phyloP scores from a whole-genome alignment of 148 eudicot genomes.

The Rhododendron simsii region DNA sequence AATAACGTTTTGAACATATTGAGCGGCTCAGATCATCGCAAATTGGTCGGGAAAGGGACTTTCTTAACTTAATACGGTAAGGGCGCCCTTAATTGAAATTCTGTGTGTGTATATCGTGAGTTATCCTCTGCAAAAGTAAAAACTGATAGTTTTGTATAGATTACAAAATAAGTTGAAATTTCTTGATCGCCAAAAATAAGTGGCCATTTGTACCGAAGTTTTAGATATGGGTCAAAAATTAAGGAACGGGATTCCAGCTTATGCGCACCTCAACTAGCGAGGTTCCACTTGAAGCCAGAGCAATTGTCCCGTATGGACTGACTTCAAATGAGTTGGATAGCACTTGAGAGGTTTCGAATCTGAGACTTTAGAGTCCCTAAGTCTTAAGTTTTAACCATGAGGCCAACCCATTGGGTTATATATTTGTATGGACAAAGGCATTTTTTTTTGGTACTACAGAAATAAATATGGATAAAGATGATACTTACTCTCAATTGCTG shows the following conservation, averaged over 20 bases:
- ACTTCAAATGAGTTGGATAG: no score
- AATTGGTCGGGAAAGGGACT: no score
- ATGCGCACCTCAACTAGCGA: background rate
- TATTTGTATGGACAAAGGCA: background rate
- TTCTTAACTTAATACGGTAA: no score
- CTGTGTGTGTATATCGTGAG: background rate
- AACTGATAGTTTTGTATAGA: background rate
- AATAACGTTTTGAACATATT: no score
- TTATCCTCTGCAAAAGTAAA: background rate
- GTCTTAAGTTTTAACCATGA: background rate
- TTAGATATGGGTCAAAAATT: background rate
- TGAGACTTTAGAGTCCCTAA: no score
- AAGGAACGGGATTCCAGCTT: no score
- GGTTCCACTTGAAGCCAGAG: background rate
- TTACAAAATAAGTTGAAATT: background rate
- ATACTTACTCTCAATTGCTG: slow-evolving; percentile 60
- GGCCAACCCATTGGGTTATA: no score
- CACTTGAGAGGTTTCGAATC: background rate
- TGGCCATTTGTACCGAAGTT: background rate
- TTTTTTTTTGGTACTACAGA: no score
- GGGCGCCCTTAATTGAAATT: no score
- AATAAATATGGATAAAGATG: background rate
- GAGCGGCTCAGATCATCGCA: no score
- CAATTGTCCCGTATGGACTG: no score
- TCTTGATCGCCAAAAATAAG: background rate